A percentile compares a stretch with the other conserved stretches of the same genome.
phyloP scores from a whole-genome alignment of 2,329 filamentous ascomycete genomes.

The Pseudocercospora musae region DNA sequence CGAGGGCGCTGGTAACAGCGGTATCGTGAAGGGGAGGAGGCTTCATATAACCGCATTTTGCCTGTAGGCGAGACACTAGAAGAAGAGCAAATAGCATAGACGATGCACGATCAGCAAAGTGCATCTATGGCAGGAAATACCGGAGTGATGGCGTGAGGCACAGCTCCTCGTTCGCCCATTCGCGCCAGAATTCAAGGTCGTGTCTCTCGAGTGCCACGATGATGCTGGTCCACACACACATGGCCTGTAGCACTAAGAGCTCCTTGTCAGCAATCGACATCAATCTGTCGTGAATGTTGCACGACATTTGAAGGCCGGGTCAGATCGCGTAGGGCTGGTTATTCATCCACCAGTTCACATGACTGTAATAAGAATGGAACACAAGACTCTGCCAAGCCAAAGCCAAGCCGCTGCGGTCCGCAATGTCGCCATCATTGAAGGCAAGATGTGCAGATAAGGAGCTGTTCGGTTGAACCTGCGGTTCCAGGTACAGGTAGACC shows the following conservation, averaged over 20 bases:
- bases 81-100: neutral
- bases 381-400: constrained; percentile 20
- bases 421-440: neutral
- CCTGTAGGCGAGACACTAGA: neutral
- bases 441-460: no score
- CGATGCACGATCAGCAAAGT: neutral
- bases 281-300: neutral
- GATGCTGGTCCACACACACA: neutral
- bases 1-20: neutral
- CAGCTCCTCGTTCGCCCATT: neutral
- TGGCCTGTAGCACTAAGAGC: neutral
- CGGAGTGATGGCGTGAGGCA: neutral
- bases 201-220: neutral
- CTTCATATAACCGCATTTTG: neutral
- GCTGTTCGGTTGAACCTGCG: no score
- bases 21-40: constrained; percentile 1
- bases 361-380: constrained; percentile 10
- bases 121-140: neutral
- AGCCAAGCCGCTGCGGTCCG: constrained; percentile 5
- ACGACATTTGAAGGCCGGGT: neutral
- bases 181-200: neutral
- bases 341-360: constrained; percentile 18
- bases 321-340: constrained; percentile 18
- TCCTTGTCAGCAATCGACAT: neutral
- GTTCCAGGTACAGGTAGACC: no score